Evolutionary conservation across 2,329 filamentous ascomycete species (phyloP), one percentile per base, ranked within the genome.

Genomic region (Rutstroemia sp.): DNA sequence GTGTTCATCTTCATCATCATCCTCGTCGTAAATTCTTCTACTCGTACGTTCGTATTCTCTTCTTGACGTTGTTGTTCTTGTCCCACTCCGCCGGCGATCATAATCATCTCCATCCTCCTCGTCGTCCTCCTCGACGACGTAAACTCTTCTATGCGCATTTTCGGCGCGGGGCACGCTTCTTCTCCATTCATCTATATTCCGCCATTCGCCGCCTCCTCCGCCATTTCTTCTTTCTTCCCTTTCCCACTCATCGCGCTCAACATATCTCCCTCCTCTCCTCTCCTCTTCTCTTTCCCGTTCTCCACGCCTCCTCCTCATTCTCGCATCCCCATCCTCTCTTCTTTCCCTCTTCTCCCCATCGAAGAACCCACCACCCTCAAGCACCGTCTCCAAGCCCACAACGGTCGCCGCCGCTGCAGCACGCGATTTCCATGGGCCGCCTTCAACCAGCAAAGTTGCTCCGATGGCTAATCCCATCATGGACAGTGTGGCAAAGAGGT

Each of bases 291-390:
- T 4, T 16, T 3, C 19, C 9, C 27, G 8, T 17, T 14, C 14
- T 27, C 34, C 23, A 2, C 25, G 8, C 23, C 16, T 30, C 16
- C 79, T 54, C 76, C 67, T 85, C 85, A 90, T 69, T 25, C 81
- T 73, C 74, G 78, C 78, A 2, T 75, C 37, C 12, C 44, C 34
- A 5, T 19, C 70, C 56, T 68, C 73, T 25, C 23, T 23, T 5
- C 23, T 23, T 5, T 73, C 69, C 56, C 75, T 73, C 58, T 68
- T 86, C 45, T 70, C 68, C 61, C 67, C 64, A 54, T 77, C 79
- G 1, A 78, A 66, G 38, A 75, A 69, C 67, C 86, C 76, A 2
- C 82, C 88, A 63, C 89, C 72, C 6, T 80, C 79, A 27, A 94
- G 39, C 16, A 48, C 3, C 12, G 38, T 21, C 10, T 54, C 51